Evolutionary conservation across 192 early-diverging fungal genomes (phyloP).

Genomic region (Jimgerdemannia flammicorona): DNA sequence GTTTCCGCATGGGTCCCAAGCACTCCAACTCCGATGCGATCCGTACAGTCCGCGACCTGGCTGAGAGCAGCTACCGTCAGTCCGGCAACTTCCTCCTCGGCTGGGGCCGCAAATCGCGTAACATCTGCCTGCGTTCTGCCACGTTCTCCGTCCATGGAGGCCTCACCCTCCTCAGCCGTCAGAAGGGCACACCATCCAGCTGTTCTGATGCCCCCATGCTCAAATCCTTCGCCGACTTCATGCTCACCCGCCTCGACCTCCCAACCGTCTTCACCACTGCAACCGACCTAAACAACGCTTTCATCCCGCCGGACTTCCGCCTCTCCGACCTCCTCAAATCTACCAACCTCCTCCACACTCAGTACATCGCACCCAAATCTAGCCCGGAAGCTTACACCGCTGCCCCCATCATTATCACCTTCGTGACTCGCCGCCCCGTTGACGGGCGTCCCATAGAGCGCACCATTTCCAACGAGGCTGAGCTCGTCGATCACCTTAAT

Average conservation of each 20-base stretch:
- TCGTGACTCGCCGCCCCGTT: slow-evolving; percentile 3
- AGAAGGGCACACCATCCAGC: not conserved
- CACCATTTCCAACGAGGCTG: slow-evolving; percentile 9
- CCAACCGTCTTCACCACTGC: slow-evolving; percentile 9
- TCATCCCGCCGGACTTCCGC: not conserved
- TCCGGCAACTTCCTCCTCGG: not conserved
- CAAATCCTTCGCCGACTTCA: slow-evolving; percentile 7
- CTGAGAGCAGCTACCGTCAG: not conserved
- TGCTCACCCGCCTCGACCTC: slow-evolving; percentile 6
- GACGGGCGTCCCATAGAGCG: not conserved
- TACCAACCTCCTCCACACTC: not conserved
- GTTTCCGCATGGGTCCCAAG: not conserved
- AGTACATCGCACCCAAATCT: not conserved
- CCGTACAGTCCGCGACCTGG: slow-evolving; percentile 10
- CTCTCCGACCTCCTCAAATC: slow-evolving; percentile 1
- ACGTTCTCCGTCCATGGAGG: slow-evolving; percentile 15
- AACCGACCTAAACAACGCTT: not conserved
- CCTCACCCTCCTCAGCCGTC: slow-evolving; percentile 11
- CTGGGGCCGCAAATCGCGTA: not conserved
- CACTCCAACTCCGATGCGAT: not conserved
- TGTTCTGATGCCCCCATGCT: slow-evolving; percentile 2
- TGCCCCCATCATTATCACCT: slow-evolving; percentile 11
- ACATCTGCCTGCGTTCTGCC: slow-evolving; percentile 14
- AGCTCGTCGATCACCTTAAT: not conserved
- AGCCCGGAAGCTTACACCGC: not conserved